These are phyloP conservation scores for Pythium apleroticum DNA, from an alignment of 352 stramenopile species.

Conservation along the genomic window DNA sequence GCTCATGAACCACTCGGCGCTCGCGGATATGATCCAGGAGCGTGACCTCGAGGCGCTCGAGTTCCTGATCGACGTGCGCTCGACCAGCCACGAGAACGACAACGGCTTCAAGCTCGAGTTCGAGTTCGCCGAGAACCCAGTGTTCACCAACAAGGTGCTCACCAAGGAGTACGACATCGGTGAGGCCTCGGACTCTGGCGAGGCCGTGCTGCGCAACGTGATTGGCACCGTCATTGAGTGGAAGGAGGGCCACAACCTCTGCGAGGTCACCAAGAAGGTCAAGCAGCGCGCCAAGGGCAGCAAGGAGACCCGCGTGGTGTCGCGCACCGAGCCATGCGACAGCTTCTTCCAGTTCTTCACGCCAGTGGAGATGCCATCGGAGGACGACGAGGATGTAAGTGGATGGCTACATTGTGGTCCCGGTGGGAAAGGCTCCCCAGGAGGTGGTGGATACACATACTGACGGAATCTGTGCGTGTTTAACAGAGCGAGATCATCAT, in stretches of 20 bases:
- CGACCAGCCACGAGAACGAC: slow-evolving; percentile 72
- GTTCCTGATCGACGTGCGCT: slow-evolving; percentile 74
- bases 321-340: slow-evolving; percentile 77
- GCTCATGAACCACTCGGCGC: slow-evolving; percentile 83
- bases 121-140: slow-evolving; percentile 76
- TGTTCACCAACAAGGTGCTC: slow-evolving; percentile 76
- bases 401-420: slow-evolving; percentile 12
- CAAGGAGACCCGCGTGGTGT: slow-evolving; percentile 78
- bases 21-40: slow-evolving; percentile 80
- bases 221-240: slow-evolving; percentile 73
- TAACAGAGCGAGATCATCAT: slow-evolving; percentile 83
- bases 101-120: slow-evolving; percentile 88
- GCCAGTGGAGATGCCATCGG: slow-evolving; percentile 81
- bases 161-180: slow-evolving; percentile 87
- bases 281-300: slow-evolving; percentile 84
- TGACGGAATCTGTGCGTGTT: slow-evolving; percentile 20
- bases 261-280: slow-evolving; percentile 86
- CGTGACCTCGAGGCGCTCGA: slow-evolving; percentile 78
- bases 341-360: slow-evolving; percentile 90
- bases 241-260: slow-evolving; percentile 84
- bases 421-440: background rate
- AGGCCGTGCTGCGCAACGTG: slow-evolving; percentile 80
- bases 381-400: slow-evolving; percentile 82
- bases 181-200: slow-evolving; percentile 75
- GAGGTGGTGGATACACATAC: background rate